Conservation (phyloP, 2,329 filamentous ascomycete genomes). For the Penicillium sp. region DNA sequence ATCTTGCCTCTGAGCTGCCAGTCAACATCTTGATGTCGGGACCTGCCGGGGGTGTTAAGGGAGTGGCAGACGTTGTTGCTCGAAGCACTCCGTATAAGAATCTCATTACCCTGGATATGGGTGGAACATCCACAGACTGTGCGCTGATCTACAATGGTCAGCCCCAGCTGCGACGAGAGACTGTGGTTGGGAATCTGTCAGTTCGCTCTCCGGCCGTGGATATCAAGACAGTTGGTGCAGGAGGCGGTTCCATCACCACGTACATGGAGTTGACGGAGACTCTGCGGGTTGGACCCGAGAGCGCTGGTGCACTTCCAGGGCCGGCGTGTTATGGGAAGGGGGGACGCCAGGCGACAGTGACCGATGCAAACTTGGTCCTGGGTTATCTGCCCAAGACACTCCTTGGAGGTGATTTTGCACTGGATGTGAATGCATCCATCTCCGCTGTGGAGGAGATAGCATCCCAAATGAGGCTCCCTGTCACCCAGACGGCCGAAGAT, state of each 20-base stretch:
- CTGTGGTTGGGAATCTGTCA: constrained; percentile 44
- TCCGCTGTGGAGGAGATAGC: constrained; percentile 46
- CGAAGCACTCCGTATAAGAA: constrained; percentile 49
- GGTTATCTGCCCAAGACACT: constrained; percentile 50
- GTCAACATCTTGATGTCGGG: constrained; percentile 53
- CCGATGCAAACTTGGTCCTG: constrained; percentile 50
- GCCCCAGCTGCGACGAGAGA: constrained; percentile 48
- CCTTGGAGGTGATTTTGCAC: constrained; percentile 47
- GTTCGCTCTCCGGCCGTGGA: constrained; percentile 51
- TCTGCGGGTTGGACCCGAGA: constrained; percentile 52
- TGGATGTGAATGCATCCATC: constrained; percentile 46
- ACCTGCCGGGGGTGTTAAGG: constrained; percentile 51
- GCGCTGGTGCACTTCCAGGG: constrained; percentile 49
- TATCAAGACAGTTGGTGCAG: constrained; percentile 51
- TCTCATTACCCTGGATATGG: constrained; percentile 52
- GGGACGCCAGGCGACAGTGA: constrained; percentile 48
- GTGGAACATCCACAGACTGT: constrained; percentile 52
- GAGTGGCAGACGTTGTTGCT: constrained; percentile 48
- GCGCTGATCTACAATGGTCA: constrained; percentile 46
- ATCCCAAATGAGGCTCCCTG: constrained; percentile 46
- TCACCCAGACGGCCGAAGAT: constrained; percentile 46
- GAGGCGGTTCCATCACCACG: constrained; percentile 50
- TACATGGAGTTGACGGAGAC: constrained; percentile 50
- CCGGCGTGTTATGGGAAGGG: constrained; percentile 52
- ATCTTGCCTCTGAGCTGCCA: constrained; percentile 46